A percentile compares a stretch with the other conserved stretches of the same genome.
phyloP scores from a whole-genome alignment of 495 filamentous ascomycete species.

The Aspergillus egyptiacus region DNA sequence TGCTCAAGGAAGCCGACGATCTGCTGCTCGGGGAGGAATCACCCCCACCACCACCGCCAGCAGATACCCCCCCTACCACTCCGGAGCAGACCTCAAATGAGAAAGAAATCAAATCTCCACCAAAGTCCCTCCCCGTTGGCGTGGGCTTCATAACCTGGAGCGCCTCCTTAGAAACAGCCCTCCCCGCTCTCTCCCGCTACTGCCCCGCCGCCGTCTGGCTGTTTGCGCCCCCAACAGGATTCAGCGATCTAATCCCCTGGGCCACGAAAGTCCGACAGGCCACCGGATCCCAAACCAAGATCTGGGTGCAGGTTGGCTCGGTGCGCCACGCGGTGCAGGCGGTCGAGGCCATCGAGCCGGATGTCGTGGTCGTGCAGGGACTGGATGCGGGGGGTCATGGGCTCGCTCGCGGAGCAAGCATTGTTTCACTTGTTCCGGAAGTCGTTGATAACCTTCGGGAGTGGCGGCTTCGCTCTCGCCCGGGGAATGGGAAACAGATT shows the following conservation, averaged over 20 bases:
- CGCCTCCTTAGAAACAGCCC: slow-evolving; percentile 24
- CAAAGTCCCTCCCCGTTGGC: slow-evolving; percentile 53
- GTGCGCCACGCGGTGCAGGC: slow-evolving; percentile 50
- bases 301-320: slow-evolving; percentile 69
- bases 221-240: slow-evolving; percentile 38
- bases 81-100: too few species aligned
- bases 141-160: slow-evolving; percentile 53
- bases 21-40: slow-evolving; percentile 11
- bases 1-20: slow-evolving; percentile 20
- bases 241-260: slow-evolving; percentile 21
- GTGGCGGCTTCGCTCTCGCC: slow-evolving; percentile 2
- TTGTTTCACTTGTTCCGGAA: slow-evolving; percentile 53
- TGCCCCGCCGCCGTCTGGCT: slow-evolving; percentile 62
- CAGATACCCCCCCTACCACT: not conserved
- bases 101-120: too few species aligned
- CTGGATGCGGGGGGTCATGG: slow-evolving; percentile 72
- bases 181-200: slow-evolving; percentile 38
- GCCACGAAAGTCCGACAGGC: slow-evolving; percentile 15
- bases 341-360: slow-evolving; percentile 36
- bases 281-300: slow-evolving; percentile 37
- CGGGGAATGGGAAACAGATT: slow-evolving; percentile 20
- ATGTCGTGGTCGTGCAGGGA: slow-evolving; percentile 67
- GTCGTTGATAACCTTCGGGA: slow-evolving; percentile 45
- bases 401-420: slow-evolving; percentile 46
- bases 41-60: not conserved